Evolutionary conservation across 2,329 filamentous ascomycete species (phyloP).

Genomic region (Ceratocystiopsis brevicomis): DNA sequence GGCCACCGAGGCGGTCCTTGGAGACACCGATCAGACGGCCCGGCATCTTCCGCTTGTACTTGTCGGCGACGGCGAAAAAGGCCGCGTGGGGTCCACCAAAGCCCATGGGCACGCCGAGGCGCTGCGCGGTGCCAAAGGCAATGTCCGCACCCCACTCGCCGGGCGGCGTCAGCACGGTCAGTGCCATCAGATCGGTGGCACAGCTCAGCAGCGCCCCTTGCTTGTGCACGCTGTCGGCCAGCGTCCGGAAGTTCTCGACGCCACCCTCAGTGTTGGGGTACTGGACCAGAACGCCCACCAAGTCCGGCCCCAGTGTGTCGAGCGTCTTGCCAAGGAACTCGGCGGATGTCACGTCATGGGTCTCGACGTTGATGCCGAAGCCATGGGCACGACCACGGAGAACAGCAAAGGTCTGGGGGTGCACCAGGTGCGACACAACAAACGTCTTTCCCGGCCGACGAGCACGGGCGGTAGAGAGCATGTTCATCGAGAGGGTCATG

Average conservation of each 20-base stretch:
- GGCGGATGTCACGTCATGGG: slow-evolving; percentile 51
- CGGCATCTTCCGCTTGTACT: slow-evolving; percentile 87
- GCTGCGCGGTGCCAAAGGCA: slow-evolving; percentile 80
- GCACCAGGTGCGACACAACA: slow-evolving; percentile 64
- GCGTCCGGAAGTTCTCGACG: slow-evolving; percentile 51
- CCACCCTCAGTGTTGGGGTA: slow-evolving; percentile 82
- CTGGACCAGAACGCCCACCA: slow-evolving; percentile 83
- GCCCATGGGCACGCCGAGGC: slow-evolving; percentile 80
- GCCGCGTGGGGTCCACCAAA: slow-evolving; percentile 91
- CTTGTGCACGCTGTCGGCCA: slow-evolving; percentile 62
- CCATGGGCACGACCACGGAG: slow-evolving; percentile 71
- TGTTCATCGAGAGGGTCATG: slow-evolving; percentile 80
- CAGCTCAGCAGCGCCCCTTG: slow-evolving; percentile 66
- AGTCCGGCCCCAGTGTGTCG: slow-evolving; percentile 55
- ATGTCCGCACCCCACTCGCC: slow-evolving; percentile 92
- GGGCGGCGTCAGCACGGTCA: slow-evolving; percentile 74
- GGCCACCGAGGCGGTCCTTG: slow-evolving; percentile 70
- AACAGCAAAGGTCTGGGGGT: slow-evolving; percentile 72
- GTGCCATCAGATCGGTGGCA: slow-evolving; percentile 71
- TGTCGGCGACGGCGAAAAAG: slow-evolving; percentile 83
- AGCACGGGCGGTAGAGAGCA: slow-evolving; percentile 49
- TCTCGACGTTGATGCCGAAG: slow-evolving; percentile 67
- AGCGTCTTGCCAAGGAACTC: slow-evolving; percentile 38
- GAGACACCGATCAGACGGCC: slow-evolving; percentile 80
- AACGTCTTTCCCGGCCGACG: slow-evolving; percentile 63